These are phyloP conservation scores for Ceratocystis huliohia DNA, from an alignment of 2,329 filamentous ascomycete genomes.

Conservation along the genomic window DNA sequence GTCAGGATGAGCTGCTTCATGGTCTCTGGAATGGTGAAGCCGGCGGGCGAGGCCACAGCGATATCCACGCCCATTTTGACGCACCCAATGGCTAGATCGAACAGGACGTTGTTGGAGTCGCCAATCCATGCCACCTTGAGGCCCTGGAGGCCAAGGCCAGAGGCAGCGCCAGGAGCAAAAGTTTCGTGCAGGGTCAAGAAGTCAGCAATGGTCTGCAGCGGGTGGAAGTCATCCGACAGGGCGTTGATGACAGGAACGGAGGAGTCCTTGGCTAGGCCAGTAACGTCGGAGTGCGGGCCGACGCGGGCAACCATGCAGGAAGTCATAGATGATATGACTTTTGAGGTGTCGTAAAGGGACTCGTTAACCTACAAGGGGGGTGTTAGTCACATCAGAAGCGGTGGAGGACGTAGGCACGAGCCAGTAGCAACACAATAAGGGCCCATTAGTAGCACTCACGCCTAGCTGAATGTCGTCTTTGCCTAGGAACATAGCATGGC, in stretches of 20 bases:
- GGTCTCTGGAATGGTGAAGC: constrained; percentile 63
- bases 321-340: constrained; percentile 89
- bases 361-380: constrained; percentile 60
- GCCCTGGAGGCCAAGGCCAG: constrained; percentile 56
- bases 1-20: constrained; percentile 63
- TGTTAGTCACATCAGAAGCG: not conserved
- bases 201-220: constrained; percentile 87
- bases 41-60: constrained; percentile 71
- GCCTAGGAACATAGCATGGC: constrained; percentile 90
- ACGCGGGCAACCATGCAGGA: constrained; percentile 73
- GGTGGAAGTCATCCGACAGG: constrained; percentile 82
- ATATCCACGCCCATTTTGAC: constrained; percentile 79
- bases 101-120: constrained; percentile 94
- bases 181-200: constrained; percentile 79
- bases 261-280: constrained; percentile 56
- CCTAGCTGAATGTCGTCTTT: constrained; percentile 94
- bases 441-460: constrained; percentile 35
- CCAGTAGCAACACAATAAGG: too few relatives aligned
- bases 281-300: constrained; percentile 62
- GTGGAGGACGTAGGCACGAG: not conserved
- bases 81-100: constrained; percentile 78
- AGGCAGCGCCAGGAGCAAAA: constrained; percentile 34
- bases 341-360: constrained; percentile 79
- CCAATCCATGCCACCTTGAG: constrained; percentile 93
- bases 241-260: constrained; percentile 75